These are phyloP conservation scores for Scutellaria galericulata DNA, from an alignment of 257 asterid species.

Conservation along the genomic window DNA sequence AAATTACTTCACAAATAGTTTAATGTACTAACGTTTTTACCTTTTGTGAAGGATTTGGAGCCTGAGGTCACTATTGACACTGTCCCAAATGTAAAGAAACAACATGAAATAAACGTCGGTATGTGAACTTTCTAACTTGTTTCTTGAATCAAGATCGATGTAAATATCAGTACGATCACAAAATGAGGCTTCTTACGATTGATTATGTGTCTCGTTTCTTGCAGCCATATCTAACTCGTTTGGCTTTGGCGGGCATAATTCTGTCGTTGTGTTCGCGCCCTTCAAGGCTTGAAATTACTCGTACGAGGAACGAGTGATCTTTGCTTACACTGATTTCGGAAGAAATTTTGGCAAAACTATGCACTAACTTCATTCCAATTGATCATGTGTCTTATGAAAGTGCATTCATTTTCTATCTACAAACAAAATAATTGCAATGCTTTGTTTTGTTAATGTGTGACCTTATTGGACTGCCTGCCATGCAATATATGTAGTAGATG, in stretches of 20 bases:
- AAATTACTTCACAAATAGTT: not conserved
- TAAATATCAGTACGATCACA: not conserved
- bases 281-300: slow-evolving; percentile 44
- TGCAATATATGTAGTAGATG: slow-evolving; percentile 1
- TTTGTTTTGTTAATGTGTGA: not conserved
- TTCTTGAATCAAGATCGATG: too few relatives aligned
- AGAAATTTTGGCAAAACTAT: too few relatives aligned
- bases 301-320: too few relatives aligned
- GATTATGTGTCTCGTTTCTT: not conserved
- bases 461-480: not conserved
- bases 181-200: not conserved
- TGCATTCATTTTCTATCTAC: too few relatives aligned
- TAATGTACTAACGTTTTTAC: not conserved
- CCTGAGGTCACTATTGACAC: slow-evolving; percentile 48
- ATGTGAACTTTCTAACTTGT: slow-evolving; percentile 18
- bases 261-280: slow-evolving; percentile 67
- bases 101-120: slow-evolving; percentile 65
- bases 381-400: not conserved
- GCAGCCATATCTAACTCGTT: slow-evolving; percentile 66
- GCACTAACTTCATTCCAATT: not conserved
- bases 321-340: too few relatives aligned
- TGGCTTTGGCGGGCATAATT: slow-evolving; percentile 67
- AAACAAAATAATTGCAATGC: not conserved
- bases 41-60: slow-evolving; percentile 39
- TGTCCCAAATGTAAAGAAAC: slow-evolving; percentile 70